phyloP scores from a whole-genome alignment of 78 protist species.

The Dictyostelium capitatum region DNA sequence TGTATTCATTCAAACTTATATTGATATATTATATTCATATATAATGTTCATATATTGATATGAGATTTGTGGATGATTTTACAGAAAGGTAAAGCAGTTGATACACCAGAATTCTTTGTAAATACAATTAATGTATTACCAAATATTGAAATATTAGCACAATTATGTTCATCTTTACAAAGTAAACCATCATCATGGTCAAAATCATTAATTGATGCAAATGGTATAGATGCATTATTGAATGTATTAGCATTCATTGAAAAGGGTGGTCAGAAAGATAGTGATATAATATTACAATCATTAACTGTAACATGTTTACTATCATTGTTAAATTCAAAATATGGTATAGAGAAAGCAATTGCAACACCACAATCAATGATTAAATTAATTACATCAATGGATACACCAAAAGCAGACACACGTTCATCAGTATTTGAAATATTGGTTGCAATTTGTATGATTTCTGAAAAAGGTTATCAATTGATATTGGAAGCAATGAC shows the following conservation, averaged over 20 bases:
- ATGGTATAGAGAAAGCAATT: constrained; percentile 57
- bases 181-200: constrained; percentile 50
- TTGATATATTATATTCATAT: no score
- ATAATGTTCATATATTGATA: no score
- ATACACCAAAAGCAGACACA: constrained; percentile 53
- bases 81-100: constrained; percentile 75
- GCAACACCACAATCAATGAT: constrained; percentile 47
- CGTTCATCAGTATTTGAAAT: constrained; percentile 51
- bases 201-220: constrained; percentile 40
- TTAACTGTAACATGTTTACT: constrained; percentile 55
- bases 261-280: constrained; percentile 15
- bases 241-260: constrained; percentile 47
- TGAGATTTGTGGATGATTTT: no score
- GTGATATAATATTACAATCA: constrained; percentile 53
- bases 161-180: constrained; percentile 54
- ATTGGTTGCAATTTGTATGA: constrained; percentile 44
- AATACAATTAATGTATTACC: constrained; percentile 69
- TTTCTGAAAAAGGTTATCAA: constrained; percentile 53
- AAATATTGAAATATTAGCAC: constrained; percentile 64
- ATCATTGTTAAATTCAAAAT: constrained; percentile 55
- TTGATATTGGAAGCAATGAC: constrained; percentile 55
- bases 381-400: constrained; percentile 35
- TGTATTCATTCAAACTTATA: background rate
- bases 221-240: constrained; percentile 45
- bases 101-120: constrained; percentile 76